Evolutionary conservation across 2,329 filamentous ascomycete species (phyloP).

Genomic region (Meredithiella fracta): DNA sequence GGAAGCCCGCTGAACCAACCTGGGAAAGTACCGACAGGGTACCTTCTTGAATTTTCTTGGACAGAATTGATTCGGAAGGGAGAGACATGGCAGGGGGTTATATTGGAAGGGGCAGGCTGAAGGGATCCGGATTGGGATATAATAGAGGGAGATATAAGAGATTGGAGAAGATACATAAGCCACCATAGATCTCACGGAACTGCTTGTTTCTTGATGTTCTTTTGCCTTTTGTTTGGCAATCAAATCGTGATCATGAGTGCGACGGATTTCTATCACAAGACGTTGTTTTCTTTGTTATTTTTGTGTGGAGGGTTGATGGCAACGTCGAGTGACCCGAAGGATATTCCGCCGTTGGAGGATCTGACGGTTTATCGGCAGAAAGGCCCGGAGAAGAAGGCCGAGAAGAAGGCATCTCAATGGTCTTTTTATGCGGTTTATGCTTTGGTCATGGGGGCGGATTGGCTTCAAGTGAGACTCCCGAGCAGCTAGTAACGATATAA

Average conservation of each 20-base stretch:
- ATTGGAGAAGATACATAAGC: no score
- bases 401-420: constrained; percentile 17
- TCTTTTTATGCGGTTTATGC: constrained; percentile 29
- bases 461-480: constrained; percentile 28
- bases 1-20: background rate
- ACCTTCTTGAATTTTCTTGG: no score
- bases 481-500: background rate
- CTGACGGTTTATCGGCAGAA: background rate
- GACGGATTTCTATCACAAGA: constrained; percentile 21
- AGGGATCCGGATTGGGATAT: background rate
- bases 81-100: background rate
- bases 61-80: no score
- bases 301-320: constrained; percentile 19
- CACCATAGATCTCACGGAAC: no score
- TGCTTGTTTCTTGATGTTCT: background rate
- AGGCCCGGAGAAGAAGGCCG: background rate
- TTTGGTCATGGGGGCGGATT: constrained; percentile 34
- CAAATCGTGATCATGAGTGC: constrained; percentile 15
- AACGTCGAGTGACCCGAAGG: constrained; percentile 1
- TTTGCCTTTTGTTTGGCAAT: background rate
- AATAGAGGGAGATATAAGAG: background rate
- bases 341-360: background rate
- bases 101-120: background rate
- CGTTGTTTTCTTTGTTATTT: constrained; percentile 21
- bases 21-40: no score